Evolutionary conservation across 176 grass and related monocot genomes (phyloP).

Genomic region (Bromus sterilis): DNA sequence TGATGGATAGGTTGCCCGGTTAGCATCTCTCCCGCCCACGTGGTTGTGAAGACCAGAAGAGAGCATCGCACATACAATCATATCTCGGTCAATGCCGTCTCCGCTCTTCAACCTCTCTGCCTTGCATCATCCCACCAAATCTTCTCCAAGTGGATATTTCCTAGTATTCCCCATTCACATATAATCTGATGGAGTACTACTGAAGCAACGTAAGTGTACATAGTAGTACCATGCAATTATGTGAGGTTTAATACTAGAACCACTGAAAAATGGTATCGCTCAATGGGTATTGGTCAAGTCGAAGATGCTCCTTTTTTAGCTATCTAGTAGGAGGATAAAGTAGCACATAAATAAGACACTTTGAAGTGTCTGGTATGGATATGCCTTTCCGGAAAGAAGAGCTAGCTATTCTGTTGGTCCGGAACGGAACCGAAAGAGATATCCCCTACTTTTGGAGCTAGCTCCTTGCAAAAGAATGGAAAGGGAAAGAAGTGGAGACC

Average conservation of each 20-base stretch:
- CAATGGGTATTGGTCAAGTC: not conserved
- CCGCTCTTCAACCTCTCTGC: not conserved
- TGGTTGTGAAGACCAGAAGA: not conserved
- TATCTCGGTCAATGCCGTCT: constrained; percentile 26
- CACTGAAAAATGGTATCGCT: not conserved
- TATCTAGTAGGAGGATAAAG: not conserved
- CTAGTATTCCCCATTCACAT: not conserved
- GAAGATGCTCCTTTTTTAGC: not conserved
- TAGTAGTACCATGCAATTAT: not conserved
- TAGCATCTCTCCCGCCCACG: not conserved
- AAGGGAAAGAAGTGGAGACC: not conserved
- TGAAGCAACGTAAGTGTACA: not conserved
- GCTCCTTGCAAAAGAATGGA: not conserved
- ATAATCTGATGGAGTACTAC: not conserved
- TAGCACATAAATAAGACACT: not conserved
- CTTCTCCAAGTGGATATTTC: not conserved
- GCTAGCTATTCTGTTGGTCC: not conserved
- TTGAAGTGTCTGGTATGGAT: not conserved
- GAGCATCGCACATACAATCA: not conserved
- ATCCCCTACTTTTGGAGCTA: not conserved
- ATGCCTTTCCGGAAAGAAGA: not conserved
- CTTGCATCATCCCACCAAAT: not conserved
- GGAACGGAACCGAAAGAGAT: not conserved
- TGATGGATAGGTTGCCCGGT: not conserved
- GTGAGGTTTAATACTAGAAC: not conserved